Conservation (phyloP, 768 basidiomycete genomes). For the Boletus speciosus region DNA sequence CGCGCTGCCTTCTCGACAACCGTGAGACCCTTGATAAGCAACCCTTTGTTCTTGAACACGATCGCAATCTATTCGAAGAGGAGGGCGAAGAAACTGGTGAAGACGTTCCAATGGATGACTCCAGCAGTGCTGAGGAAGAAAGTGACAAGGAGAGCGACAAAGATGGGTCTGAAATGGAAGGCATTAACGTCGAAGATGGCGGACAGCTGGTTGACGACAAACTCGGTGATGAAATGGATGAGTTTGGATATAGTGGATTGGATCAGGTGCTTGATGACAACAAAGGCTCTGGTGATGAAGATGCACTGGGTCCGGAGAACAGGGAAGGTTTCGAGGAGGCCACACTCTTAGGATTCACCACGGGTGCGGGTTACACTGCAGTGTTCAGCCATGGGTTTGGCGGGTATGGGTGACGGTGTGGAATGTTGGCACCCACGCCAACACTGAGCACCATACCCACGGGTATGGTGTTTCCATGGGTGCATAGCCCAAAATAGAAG, state of each 20-base stretch:
- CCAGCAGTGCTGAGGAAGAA: neutral
- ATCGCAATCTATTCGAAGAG: neutral
- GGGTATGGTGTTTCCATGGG: no score
- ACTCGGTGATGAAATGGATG: no score
- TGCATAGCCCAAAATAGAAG: no score
- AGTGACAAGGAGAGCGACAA: neutral
- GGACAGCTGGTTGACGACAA: neutral
- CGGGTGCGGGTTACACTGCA: no score
- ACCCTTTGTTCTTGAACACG: neutral
- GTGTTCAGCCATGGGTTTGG: no score
- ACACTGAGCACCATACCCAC: no score
- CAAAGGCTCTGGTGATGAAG: neutral
- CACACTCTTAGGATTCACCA: no score
- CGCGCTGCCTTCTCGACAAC: neutral
- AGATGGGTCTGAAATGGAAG: neutral
- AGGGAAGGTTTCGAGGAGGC: no score
- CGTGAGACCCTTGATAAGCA: neutral
- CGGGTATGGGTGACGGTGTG: no score
- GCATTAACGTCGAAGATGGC: neutral
- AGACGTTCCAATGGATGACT: neutral
- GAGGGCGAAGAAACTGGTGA: no score
- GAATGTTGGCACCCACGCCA: no score
- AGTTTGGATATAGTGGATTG: neutral
- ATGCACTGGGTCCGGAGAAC: neutral
- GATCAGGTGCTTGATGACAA: neutral